Conservation (phyloP, 75 land plant genomes). For the Pinus tabuliformis region DNA sequence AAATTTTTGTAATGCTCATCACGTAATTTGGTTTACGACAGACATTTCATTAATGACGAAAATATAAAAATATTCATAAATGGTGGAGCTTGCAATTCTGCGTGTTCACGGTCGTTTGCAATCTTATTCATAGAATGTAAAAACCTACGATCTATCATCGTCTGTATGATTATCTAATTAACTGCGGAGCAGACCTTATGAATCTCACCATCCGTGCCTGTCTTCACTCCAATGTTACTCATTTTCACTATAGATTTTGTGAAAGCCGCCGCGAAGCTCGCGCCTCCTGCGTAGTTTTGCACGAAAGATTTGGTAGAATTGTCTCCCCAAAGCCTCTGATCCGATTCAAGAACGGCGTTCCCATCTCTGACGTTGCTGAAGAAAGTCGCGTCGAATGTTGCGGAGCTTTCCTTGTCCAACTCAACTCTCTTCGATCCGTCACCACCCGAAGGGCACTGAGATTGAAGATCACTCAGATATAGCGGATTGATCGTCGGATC, state of each 20-base stretch:
- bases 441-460: constrained; percentile 32
- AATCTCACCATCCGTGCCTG: constrained; percentile 52
- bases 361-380: constrained; percentile 55
- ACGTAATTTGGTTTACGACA: no score
- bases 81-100: no score
- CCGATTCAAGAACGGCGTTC: constrained; percentile 48
- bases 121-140: no score
- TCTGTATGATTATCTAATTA: constrained; percentile 10
- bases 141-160: no score
- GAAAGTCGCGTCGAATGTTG: constrained; percentile 44
- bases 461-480: constrained; percentile 23
- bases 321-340: constrained; percentile 41
- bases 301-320: constrained; percentile 16
- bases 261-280: constrained; percentile 35
- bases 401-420: constrained; percentile 42
- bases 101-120: no score
- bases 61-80: no score
- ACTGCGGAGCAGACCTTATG: constrained; percentile 43
- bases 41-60: no score
- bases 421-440: constrained; percentile 33
- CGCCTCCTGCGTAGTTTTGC: constrained; percentile 12
- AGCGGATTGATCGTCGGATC: constrained; percentile 50
- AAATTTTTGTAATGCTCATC: no score
- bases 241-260: constrained; percentile 47
- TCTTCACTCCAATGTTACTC: constrained; percentile 54